These are phyloP conservation scores for Paramyrothecium sp. DNA, from an alignment of 2,329 filamentous ascomycete species.

Conservation along the genomic window DNA sequence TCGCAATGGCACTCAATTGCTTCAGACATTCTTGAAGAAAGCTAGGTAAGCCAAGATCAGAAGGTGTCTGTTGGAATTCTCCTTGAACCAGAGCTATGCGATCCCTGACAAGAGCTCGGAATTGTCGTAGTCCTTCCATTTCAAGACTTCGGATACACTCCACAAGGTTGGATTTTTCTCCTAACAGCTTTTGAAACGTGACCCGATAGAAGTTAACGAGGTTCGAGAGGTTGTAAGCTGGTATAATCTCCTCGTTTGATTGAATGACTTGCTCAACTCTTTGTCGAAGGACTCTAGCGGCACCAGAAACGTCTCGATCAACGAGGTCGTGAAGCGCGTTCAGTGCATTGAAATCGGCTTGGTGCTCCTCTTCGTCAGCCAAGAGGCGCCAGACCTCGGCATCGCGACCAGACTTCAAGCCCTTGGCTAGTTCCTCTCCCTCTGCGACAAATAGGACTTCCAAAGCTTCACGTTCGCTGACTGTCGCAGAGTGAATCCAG, in stretches of 20 bases:
- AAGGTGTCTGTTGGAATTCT: constrained; percentile 66
- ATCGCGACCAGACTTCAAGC: constrained; percentile 74
- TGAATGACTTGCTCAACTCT: constrained; percentile 90
- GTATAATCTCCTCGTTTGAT: constrained; percentile 83
- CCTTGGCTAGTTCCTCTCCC: constrained; percentile 81
- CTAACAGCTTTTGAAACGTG: constrained; percentile 80
- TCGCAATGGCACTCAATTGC: constrained; percentile 75
- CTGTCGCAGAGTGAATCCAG: constrained; percentile 91
- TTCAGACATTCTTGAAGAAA: constrained; percentile 81
- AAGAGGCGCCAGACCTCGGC: constrained; percentile 80
- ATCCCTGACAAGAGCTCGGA: constrained; percentile 78
- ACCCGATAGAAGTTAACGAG: constrained; percentile 84
- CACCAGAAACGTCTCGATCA: constrained; percentile 79
- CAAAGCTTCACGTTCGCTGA: constrained; percentile 89
- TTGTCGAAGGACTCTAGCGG: constrained; percentile 81
- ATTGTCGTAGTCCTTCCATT: constrained; percentile 76
- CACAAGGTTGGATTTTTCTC: constrained; percentile 65
- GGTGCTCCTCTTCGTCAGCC: constrained; percentile 54
- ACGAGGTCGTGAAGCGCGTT: constrained; percentile 84
- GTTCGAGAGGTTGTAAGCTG: constrained; percentile 88
- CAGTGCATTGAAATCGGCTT: constrained; percentile 70
- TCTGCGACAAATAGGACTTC: constrained; percentile 90
- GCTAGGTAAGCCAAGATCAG: constrained; percentile 73
- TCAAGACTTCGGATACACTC: constrained; percentile 69
- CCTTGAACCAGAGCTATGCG: constrained; percentile 72